A percentile compares a stretch with the other conserved stretches of the same genome.
Conservation (phyloP, 1,284 basidiomycete genomes). For the Omphalotus olearius region DNA sequence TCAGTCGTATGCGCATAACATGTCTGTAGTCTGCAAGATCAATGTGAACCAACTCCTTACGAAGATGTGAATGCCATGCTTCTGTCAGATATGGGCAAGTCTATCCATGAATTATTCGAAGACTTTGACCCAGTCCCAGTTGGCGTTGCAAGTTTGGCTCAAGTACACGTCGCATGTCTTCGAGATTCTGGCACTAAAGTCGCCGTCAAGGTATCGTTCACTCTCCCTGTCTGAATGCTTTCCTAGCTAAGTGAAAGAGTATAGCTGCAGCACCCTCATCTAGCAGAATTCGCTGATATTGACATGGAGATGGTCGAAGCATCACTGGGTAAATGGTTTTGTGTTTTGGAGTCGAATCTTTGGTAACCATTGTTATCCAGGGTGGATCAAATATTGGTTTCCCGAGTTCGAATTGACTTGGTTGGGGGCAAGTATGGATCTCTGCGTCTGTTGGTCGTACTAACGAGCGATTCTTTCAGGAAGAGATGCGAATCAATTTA, state of each 20-base stretch:
- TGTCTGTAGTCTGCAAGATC: conserved; percentile 65
- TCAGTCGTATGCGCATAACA: conserved; percentile 17
- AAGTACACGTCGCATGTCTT: conserved; percentile 87
- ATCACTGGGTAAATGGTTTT: conserved; percentile 47
- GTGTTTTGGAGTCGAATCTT: neutral
- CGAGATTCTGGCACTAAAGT: conserved; percentile 69
- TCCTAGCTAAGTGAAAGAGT: neutral
- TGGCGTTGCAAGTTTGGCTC: conserved; percentile 92
- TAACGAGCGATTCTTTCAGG: conserved; percentile 29
- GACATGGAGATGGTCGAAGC: conserved; percentile 88
- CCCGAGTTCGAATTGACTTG: conserved; percentile 93
- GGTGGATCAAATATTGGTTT: conserved; percentile 73
- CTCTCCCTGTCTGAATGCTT: neutral
- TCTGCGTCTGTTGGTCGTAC: neutral
- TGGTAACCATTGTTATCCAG: conserved; percentile 13
- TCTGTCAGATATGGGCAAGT: conserved; percentile 64
- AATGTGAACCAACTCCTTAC: conserved; percentile 77
- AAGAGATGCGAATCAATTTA: conserved; percentile 90
- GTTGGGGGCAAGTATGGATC: conserved; percentile 54
- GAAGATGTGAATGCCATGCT: conserved; percentile 70
- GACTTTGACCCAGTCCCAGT: conserved; percentile 90
- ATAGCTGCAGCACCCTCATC: conserved; percentile 89
- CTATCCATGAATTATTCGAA: conserved; percentile 66
- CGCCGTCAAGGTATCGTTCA: conserved; percentile 76
- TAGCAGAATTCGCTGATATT: conserved; percentile 88